Conservation (phyloP, 164 flowering plant genomes). For the Brasenia schreberi region DNA sequence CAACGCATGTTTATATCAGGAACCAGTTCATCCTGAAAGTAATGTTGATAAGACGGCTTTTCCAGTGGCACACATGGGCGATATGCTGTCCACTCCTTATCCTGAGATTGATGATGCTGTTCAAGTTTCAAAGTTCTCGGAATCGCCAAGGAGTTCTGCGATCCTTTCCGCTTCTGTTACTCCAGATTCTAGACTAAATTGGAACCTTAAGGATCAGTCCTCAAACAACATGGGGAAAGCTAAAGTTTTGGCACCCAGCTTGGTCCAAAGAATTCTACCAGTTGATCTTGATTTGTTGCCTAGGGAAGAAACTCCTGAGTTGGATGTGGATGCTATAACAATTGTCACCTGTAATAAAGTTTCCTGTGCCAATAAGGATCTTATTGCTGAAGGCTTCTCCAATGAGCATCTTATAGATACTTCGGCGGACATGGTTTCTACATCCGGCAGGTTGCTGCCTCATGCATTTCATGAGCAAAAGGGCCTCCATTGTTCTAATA, state of each 20-base stretch:
- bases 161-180: constrained; percentile 7
- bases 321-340: constrained; percentile 1
- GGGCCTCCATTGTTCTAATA: constrained; percentile 6
- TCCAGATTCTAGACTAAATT: constrained; percentile 8
- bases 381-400: constrained; percentile 5
- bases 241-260: constrained; percentile 8
- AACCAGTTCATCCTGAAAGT: neutral
- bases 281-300: constrained; percentile 6
- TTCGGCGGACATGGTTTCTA: constrained; percentile 4
- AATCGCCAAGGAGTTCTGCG: constrained; percentile 8
- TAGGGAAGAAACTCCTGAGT: constrained; percentile 8
- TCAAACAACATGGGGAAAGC: constrained; percentile 5
- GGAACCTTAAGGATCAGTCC: constrained; percentile 1
- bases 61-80: neutral
- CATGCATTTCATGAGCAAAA: constrained; percentile 4
- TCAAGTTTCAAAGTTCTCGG: constrained; percentile 7
- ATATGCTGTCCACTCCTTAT: neutral
- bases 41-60: neutral
- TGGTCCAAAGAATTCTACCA: constrained; percentile 10
- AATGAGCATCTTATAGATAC: constrained; percentile 4
- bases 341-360: neutral
- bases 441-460: constrained; percentile 6
- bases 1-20: neutral
- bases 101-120: neutral
- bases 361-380: neutral